Percentiles rank a stretch among this genome's conserved stretches.
phyloP scores from a whole-genome alignment of 2,329 filamentous ascomycete species.

The Penicillium hordei region DNA sequence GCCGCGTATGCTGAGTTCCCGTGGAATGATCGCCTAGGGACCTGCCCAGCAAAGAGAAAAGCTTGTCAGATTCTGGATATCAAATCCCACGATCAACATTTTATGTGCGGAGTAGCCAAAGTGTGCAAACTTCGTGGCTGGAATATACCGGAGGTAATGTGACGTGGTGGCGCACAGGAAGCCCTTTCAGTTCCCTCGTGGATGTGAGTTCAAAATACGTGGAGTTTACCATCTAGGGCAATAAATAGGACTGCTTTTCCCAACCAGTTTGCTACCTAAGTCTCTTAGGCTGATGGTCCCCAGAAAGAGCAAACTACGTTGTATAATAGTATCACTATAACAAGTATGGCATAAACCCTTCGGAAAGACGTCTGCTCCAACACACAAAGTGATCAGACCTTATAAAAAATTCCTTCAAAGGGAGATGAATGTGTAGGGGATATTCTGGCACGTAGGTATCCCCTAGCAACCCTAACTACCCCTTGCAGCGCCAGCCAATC shows the following conservation, averaged over 20 bases:
- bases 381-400: background rate
- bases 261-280: background rate
- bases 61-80: background rate
- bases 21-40: constrained; percentile 22
- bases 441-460: constrained; percentile 9
- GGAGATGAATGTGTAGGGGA: background rate
- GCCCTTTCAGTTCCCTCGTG: background rate
- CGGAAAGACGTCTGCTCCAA: background rate
- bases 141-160: background rate
- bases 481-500: constrained; percentile 7
- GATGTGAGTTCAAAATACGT: background rate
- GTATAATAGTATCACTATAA: background rate
- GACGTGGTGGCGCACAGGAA: background rate
- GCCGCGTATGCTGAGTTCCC: background rate
- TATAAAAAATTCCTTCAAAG: background rate
- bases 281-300: background rate
- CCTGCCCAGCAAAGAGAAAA: constrained; percentile 5
- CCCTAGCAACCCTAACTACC: constrained; percentile 9
- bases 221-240: background rate
- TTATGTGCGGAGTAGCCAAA: background rate
- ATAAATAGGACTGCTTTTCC: too few species aligned
- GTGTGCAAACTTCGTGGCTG: background rate
- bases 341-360: background rate
- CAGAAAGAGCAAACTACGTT: background rate
- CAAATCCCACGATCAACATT: constrained; percentile 2